These are phyloP conservation scores for Wallacemonas sp. DNA, from an alignment of 208 protist genomes.

Conservation along the genomic window DNA sequence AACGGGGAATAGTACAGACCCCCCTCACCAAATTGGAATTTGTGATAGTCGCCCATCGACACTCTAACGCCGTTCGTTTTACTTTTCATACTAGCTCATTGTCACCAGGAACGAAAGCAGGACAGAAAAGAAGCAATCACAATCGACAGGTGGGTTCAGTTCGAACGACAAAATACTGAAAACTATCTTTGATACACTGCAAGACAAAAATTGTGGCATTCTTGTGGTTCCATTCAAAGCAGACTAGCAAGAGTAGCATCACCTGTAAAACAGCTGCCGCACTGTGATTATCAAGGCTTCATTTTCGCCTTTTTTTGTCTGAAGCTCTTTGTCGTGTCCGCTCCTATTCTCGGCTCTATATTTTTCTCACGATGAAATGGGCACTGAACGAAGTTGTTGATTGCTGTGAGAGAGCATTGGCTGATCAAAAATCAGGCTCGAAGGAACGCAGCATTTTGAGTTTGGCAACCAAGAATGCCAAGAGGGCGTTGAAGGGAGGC, in stretches of 20 bases:
- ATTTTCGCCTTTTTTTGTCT: background rate
- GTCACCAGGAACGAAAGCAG: too few species aligned
- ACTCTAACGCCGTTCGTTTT: too few species aligned
- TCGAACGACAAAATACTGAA: background rate
- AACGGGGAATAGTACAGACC: too few species aligned
- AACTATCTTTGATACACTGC: background rate
- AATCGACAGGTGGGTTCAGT: background rate
- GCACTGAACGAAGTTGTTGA: constrained; percentile 39
- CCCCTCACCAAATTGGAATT: too few species aligned
- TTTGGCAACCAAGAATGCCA: constrained; percentile 26
- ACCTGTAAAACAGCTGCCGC: too few species aligned
- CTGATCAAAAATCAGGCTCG: constrained; percentile 51
- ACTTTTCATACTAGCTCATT: too few species aligned
- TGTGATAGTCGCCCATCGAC: too few species aligned
- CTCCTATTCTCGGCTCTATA: constrained; percentile 13
- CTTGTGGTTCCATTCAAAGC: too few species aligned
- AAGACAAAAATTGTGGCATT: too few species aligned
- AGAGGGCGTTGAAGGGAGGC: constrained; percentile 7
- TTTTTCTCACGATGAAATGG: constrained; percentile 8
- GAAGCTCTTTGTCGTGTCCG: background rate
- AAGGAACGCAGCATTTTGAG: constrained; percentile 40
- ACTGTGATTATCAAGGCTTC: too few species aligned
- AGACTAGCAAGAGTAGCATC: too few species aligned
- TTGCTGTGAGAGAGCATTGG: constrained; percentile 34
- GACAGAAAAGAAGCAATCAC: too few species aligned